phyloP scores from a whole-genome alignment of 208 protist genomes.

The Wallacemonas sp. region DNA sequence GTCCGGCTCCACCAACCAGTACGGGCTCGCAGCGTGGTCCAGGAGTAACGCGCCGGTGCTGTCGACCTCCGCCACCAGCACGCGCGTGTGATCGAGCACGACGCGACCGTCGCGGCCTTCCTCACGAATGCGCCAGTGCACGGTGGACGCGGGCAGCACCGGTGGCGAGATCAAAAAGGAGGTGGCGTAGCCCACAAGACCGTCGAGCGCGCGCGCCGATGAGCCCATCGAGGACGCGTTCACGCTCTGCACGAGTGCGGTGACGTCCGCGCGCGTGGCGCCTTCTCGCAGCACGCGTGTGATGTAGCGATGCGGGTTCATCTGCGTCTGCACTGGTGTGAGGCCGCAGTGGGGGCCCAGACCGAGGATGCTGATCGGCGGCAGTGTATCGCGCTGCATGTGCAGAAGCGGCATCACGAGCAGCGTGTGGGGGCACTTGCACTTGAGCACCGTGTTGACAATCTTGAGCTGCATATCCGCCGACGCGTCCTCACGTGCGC shows the following conservation, averaged over 20 bases:
- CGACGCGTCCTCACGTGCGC: slow-evolving; percentile 12
- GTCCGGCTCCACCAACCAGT: slow-evolving; percentile 51
- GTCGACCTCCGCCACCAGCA: slow-evolving; percentile 30
- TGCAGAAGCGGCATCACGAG: slow-evolving; percentile 79
- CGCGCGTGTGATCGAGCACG: slow-evolving; percentile 38
- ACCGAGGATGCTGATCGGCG: slow-evolving; percentile 57
- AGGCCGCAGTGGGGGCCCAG: slow-evolving; percentile 73
- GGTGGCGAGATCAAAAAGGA: slow-evolving; percentile 58
- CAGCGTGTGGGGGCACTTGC: slow-evolving; percentile 90
- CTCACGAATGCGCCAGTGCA: slow-evolving; percentile 55
- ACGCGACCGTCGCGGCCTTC: slow-evolving; percentile 4
- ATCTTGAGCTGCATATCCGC: slow-evolving; percentile 80
- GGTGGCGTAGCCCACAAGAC: slow-evolving; percentile 34
- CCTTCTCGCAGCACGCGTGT: slow-evolving; percentile 22
- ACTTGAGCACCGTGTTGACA: slow-evolving; percentile 78
- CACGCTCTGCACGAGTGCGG: neutral
- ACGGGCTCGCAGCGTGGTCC: slow-evolving; percentile 48
- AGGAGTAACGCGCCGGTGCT: slow-evolving; percentile 22
- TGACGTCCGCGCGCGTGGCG: neutral
- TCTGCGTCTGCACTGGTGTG: neutral
- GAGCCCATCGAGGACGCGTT: slow-evolving; percentile 9
- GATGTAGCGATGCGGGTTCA: neutral
- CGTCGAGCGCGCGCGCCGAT: slow-evolving; percentile 18
- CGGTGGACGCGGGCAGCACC: slow-evolving; percentile 51
- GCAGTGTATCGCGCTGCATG: slow-evolving; percentile 52